These are phyloP conservation scores for Saccharum hybrid DNA, from an alignment of 202 grass and related monocot genomes.

Conservation along the genomic window DNA sequence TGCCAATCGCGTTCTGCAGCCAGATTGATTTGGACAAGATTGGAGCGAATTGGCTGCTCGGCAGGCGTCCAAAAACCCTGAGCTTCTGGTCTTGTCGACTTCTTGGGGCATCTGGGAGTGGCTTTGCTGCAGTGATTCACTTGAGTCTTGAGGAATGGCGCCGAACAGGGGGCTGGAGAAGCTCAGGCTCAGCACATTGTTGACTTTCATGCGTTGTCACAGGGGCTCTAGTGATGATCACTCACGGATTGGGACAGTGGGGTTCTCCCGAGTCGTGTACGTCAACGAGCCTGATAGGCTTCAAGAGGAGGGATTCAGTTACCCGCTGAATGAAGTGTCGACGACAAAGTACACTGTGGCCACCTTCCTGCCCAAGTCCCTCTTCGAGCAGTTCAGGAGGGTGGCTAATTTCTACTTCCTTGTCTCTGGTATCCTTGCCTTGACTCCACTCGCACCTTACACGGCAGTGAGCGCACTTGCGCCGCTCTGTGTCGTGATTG, in stretches of 20 bases:
- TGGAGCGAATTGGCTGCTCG: constrained; percentile 9
- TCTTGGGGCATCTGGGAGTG: background rate
- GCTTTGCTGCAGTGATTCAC: constrained; percentile 13
- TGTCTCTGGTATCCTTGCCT: constrained; percentile 67
- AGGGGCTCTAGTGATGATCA: constrained; percentile 64
- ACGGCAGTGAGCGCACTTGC: constrained; percentile 65
- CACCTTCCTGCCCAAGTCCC: constrained; percentile 92
- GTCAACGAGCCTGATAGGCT: constrained; percentile 61
- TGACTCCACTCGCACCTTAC: constrained; percentile 82
- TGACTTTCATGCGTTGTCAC: constrained; percentile 60
- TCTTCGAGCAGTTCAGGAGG: constrained; percentile 99
- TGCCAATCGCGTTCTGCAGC: constrained; percentile 19
- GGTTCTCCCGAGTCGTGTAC: constrained; percentile 80
- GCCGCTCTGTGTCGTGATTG: constrained; percentile 74
- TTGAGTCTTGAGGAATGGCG: constrained; percentile 43
- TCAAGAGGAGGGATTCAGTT: constrained; percentile 48
- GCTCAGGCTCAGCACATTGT: constrained; percentile 62
- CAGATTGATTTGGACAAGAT: background rate
- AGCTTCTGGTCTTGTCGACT: background rate
- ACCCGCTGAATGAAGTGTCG: constrained; percentile 65
- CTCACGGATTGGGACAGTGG: constrained; percentile 61
- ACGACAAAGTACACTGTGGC: constrained; percentile 81
- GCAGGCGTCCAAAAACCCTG: background rate
- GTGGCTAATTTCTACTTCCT: constrained; percentile 98
- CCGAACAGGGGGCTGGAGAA: constrained; percentile 53